phyloP scores from a whole-genome alignment of 805 yeast genomes.

The Wickerhamomyces bovis region DNA sequence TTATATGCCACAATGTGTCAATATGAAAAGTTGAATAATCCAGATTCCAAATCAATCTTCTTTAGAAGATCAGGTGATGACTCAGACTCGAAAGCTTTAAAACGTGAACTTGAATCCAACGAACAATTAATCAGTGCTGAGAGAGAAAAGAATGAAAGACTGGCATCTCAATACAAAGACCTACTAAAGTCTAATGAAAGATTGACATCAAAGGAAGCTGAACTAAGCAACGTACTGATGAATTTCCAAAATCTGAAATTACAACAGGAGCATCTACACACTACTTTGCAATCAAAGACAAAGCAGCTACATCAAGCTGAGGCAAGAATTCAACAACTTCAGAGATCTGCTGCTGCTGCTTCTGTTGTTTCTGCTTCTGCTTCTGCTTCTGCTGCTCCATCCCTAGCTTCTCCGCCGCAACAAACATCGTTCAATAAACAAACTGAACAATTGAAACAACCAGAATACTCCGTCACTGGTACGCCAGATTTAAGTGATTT shows the following conservation, averaged over 20 bases:
- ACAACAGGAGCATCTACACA: neutral
- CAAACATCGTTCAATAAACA: neutral
- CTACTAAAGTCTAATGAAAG: constrained; percentile 2
- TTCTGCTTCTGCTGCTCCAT: neutral
- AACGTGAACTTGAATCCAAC: neutral
- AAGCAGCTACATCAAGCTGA: constrained; percentile 7
- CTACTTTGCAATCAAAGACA: neutral
- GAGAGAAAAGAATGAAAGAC: constrained; percentile 1
- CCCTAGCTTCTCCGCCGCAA: neutral
- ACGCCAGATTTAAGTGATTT: constrained; percentile 26
- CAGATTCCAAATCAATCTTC: constrained; percentile 11
- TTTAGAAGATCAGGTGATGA: constrained; percentile 20
- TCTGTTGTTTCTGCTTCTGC: too few species aligned
- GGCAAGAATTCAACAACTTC: constrained; percentile 3
- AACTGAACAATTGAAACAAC: neutral
- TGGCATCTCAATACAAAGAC: constrained; percentile 4
- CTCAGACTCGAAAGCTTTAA: constrained; percentile 3
- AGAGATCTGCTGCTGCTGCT: neutral
- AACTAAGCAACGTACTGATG: neutral
- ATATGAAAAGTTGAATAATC: constrained; percentile 28
- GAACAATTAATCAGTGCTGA: neutral
- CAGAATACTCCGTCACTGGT: constrained; percentile 13
- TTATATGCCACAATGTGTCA: constrained; percentile 75
- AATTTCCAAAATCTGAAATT: constrained; percentile 1
- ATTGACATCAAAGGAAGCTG: neutral